A percentile compares a stretch with the other conserved stretches of the same genome.
Evolutionary conservation across 2,329 filamentous ascomycete genomes (phyloP).

Genomic region (Simplicillium sp.): DNA sequence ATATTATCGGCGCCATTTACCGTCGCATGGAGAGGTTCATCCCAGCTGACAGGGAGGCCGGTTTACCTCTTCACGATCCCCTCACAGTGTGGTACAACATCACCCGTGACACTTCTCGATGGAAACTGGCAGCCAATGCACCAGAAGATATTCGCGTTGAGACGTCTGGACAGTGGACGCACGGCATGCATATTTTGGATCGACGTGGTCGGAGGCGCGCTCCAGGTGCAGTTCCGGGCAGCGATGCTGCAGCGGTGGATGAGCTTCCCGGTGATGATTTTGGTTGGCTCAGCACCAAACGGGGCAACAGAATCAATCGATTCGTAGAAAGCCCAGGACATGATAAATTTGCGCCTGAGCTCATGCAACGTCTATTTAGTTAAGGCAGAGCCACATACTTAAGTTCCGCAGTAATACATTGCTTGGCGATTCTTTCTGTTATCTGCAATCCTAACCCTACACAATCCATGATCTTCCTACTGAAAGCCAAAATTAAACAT

Average conservation of each 20-base stretch:
- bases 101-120: conserved; percentile 39
- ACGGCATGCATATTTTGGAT: conserved; percentile 78
- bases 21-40: conserved; percentile 50
- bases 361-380: conserved; percentile 54
- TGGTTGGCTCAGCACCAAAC: conserved; percentile 58
- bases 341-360: conserved; percentile 46
- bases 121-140: conserved; percentile 34
- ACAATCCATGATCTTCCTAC: no score
- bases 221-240: conserved; percentile 19
- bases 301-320: conserved; percentile 66
- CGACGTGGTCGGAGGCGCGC: conserved; percentile 45
- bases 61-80: conserved; percentile 58
- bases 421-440: no score
- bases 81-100: conserved; percentile 64
- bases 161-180: conserved; percentile 77
- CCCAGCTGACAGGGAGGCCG: conserved; percentile 39
- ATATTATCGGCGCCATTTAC: conserved; percentile 56
- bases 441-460: no score
- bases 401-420: no score
- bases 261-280: conserved; percentile 54
- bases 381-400: no score
- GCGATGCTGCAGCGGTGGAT: conserved; percentile 20
- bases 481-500: no score
- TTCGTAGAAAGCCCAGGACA: conserved; percentile 56
- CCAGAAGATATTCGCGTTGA: conserved; percentile 74